Conservation (phyloP, 2,329 filamentous ascomycete genomes). For the Hypoxylon sp. region DNA sequence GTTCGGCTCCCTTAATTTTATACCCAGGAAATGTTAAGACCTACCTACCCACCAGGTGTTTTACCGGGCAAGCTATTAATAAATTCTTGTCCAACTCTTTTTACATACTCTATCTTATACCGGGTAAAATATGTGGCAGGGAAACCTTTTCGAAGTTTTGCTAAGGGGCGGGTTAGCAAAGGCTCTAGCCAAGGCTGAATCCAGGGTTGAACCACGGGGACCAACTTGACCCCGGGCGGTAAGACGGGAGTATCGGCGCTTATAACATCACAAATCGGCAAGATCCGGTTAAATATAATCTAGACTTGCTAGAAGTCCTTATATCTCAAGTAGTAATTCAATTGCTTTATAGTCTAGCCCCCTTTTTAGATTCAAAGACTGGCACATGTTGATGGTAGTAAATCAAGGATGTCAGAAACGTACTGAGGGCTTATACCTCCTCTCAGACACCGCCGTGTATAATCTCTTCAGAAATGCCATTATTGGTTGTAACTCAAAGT, state of each 20-base stretch:
- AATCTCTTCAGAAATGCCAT: too few species aligned
- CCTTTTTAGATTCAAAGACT: too few species aligned
- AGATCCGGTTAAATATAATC: background rate
- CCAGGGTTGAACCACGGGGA: slow-evolving; percentile 3
- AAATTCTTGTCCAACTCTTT: background rate
- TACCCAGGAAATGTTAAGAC: too few species aligned
- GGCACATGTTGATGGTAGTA: too few species aligned
- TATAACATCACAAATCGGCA: background rate
- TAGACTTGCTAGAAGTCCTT: background rate
- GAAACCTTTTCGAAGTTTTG: background rate
- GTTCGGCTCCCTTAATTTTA: too few species aligned
- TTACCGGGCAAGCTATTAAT: background rate
- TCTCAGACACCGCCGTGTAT: too few species aligned
- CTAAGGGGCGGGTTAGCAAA: background rate
- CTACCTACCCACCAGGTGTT: background rate
- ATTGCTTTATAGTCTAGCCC: too few species aligned
- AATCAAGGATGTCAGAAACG: too few species aligned
- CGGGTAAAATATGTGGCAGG: background rate
- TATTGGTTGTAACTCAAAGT: too few species aligned
- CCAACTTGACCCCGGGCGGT: background rate
- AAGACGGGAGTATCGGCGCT: background rate
- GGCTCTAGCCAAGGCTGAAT: background rate
- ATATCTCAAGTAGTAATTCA: background rate
- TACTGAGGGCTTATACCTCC: too few species aligned
- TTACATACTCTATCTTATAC: background rate